These are phyloP conservation scores for Rhododendron vialii DNA, from an alignment of 148 eudicot genomes.

Conservation along the genomic window DNA sequence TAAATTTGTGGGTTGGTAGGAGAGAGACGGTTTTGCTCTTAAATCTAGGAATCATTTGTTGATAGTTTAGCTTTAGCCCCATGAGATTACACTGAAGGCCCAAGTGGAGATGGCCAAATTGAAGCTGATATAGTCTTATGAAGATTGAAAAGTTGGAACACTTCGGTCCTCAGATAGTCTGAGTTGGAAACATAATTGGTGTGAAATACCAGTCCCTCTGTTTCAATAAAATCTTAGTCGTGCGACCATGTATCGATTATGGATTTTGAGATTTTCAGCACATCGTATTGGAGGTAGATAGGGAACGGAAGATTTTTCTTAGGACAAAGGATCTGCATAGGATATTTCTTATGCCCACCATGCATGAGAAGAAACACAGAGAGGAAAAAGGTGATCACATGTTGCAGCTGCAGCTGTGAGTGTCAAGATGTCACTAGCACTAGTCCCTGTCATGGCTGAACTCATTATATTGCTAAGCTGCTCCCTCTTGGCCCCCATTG, in stretches of 20 bases:
- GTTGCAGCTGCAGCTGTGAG: constrained; percentile 93
- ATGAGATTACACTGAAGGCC: not conserved
- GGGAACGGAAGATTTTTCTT: not conserved
- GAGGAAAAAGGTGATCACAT: constrained; percentile 36
- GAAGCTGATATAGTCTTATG: not conserved
- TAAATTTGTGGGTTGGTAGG: not conserved
- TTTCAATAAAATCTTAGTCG: not conserved
- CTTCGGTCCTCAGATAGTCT: not conserved
- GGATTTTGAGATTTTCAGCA: not conserved
- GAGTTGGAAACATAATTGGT: not conserved
- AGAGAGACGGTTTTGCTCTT: not conserved
- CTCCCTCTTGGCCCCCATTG: constrained; percentile 76
- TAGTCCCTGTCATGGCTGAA: constrained; percentile 76
- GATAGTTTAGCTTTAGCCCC: not conserved
- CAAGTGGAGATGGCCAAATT: not conserved
- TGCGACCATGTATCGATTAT: not conserved
- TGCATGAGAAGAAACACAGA: not conserved
- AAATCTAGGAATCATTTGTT: not conserved
- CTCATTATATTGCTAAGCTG: constrained; percentile 57
- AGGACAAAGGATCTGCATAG: not conserved
- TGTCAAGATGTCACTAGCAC: constrained; percentile 66
- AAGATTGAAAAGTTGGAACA: not conserved
- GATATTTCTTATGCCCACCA: not conserved
- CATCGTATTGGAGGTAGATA: not conserved
- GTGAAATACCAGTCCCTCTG: not conserved